Conservation (phyloP, 2,329 filamentous ascomycete species). For the Clonostachys sp. region DNA sequence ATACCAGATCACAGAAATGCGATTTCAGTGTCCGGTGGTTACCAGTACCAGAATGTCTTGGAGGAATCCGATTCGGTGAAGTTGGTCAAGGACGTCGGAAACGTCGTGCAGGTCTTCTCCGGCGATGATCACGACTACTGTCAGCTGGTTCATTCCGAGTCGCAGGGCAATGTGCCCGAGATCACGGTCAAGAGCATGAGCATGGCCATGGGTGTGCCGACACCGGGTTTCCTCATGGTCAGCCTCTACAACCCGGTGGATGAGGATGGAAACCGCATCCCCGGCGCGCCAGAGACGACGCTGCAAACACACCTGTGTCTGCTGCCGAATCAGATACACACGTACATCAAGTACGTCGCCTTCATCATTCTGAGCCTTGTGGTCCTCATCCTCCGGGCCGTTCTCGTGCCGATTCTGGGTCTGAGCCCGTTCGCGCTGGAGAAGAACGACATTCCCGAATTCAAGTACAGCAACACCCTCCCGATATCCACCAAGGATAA, state of each 20-base stretch:
- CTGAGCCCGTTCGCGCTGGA: slow-evolving; percentile 50
- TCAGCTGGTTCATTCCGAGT: slow-evolving; percentile 73
- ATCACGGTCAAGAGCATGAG: slow-evolving; percentile 94
- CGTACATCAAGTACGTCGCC: slow-evolving; percentile 73
- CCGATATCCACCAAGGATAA: slow-evolving; percentile 52
- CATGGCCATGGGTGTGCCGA: slow-evolving; percentile 93
- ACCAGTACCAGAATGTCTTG: slow-evolving; percentile 96
- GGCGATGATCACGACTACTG: slow-evolving; percentile 99
- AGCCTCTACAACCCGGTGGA: slow-evolving; percentile 92
- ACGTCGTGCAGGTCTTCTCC: slow-evolving; percentile 82
- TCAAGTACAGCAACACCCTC: slow-evolving; percentile 14
- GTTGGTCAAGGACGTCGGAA: slow-evolving; percentile 73
- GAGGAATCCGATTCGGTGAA: slow-evolving; percentile 70
- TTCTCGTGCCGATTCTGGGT: slow-evolving; percentile 51
- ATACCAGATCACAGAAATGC: slow-evolving; percentile 69
- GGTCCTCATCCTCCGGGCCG: slow-evolving; percentile 45
- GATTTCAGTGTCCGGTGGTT: slow-evolving; percentile 72
- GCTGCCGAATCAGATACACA: slow-evolving; percentile 79
- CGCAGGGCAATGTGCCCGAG: slow-evolving; percentile 64
- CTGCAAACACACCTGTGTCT: slow-evolving; percentile 88
- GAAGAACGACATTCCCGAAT: slow-evolving; percentile 16
- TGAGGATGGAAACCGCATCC: slow-evolving; percentile 41
- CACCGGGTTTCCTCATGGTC: slow-evolving; percentile 80
- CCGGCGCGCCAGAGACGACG: slow-evolving; percentile 45
- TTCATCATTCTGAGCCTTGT: slow-evolving; percentile 52